Base-by-base conservation (phyloP, 2,329 filamentous ascomycete genomes). In the Colletotrichum musae region DNA sequence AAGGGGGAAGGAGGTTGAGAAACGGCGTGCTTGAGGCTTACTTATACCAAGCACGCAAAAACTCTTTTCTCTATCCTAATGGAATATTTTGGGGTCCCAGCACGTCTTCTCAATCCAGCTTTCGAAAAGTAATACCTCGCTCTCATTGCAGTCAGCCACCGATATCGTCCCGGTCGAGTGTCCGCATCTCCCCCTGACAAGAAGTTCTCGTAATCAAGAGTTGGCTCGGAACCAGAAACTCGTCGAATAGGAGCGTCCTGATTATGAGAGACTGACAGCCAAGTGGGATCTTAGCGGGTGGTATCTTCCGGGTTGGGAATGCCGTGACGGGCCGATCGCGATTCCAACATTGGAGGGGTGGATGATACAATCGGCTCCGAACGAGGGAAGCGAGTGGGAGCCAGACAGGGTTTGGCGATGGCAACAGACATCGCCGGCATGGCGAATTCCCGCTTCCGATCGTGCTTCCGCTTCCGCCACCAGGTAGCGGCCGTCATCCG, bases 331-430 rank as follows among this genome's bases (percentile, higher is more conserved):
- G 52, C 64, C 58, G 53, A 39, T 58, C 28, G 4, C 21, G 64
- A 64, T 68, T 52, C 64, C 52, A 57, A 64, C 58, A 68, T 68
- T 36, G 36, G 36, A 64, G 59, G 64, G 64, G 58, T 18, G 10
- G 39, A 64, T 64, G 59, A 53, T 56, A 68, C 52, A 64, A 64
- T 62, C 52, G 21, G 15, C 15, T 15, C 43, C 16, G 39, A 53
- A 36, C 45, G 48, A 60, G 47, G 45, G 45, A 28, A 32, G 16
- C 45, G 16, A 52, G 21, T 53, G 45, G 39, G 16, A 16, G 18
- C 39, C 5, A 21, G 39, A 32, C 64, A 64, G 64, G 64, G 64
- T 68, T 62, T 41, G 2, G 47, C 53, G 39, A 68, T 68, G 52
- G 53, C 64, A 68, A 64, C 64, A 68, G 39, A 41, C n/a, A 26